Base-by-base conservation (phyloP, 176 grass and related monocot species). In the Aegilops speltoides region DNA sequence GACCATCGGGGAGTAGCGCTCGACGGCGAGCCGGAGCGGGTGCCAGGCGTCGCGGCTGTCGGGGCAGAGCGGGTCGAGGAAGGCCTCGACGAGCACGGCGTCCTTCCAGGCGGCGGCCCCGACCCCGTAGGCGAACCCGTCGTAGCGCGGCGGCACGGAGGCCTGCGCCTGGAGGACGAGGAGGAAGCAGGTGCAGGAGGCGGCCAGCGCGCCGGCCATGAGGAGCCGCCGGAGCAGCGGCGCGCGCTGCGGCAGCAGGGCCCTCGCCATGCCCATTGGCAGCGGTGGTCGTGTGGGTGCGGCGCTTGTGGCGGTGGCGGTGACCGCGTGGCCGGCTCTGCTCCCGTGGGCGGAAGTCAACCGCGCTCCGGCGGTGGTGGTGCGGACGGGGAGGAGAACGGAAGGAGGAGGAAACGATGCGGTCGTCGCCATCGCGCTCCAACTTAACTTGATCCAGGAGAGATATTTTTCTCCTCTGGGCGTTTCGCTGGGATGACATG, bases 51-150 rank as follows among this genome's bases (percentile, higher is more conserved):
- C 94, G 52, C 92, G 91, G 86, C 94, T 98, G 86, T 98, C 94
- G 48, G 93, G 66, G 86, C 97, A 98, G 43, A 98, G 91, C 48
- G 97, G 97, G 61, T 98, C 94, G 38, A 98, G 65, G 87, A 98
- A 98, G 64, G 94, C 97, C 90, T 98, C 97, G 36, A 98, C 88
- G 48, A 94, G 82, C 61, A 98, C 64, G 84, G 85, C 68, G 59
- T 94, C 92, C 79, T 92, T 89, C 88, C 90, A 92, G 6, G 54
- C 80, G 46, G 50, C 76, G 61, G 85, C 85, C 67, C 45, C 81
- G 3, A 69, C 80, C 14, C 57, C 38, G 79, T 98, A 98, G 70
- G 84, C 89, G 79, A 98, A 96, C 0, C 97, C 97, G 57, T 96
- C 92, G 79, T 92, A 91, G 76, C 89, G 91, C 74, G 84, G 67